Base-by-base conservation (phyloP, 805 yeast species). In the Metschnikowia gelsemii region DNA sequence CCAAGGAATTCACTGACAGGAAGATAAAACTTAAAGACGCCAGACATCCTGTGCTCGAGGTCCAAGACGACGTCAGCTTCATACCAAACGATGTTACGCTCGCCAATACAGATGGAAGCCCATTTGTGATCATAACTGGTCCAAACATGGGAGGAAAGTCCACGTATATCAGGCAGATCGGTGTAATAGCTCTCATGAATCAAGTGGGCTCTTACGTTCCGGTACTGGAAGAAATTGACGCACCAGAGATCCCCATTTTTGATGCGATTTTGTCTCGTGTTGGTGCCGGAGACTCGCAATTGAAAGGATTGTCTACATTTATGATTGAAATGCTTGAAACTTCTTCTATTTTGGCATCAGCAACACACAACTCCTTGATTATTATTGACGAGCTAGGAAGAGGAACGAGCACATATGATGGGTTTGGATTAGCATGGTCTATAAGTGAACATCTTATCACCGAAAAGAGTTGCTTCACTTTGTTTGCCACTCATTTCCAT, bases 131-230 rank as follows among this genome's bases (percentile, higher is more conserved):
- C 16, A 87, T 93, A 19, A 90, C 97, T 0, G 97, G 97, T 24
- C 97, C 97, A 26, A 90, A 90, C 59, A 90, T 90, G 97, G 97
- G 97, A 47, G 97, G 97, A 58, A 90, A 90, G 61, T 88, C 96
- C 0, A 90, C 97, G 0, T 90, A 86, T 60, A 88, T 90, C 36
- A 75, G 96, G 49, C 96, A 90, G 55, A 73, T 87, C 35, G 97
- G 96, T 9, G 93, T 85, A 1, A 83, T 89, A 41, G 82, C 93
- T 2, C 66, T 90, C 35, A 75, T 90, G 86, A 86, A 87, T 20
- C 97, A 90, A 60, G 78, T 88, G 16, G 97, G 97, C 1, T 84
- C 93, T 45, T 90, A 84, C 57, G 80, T 90, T 19, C 99, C 99
- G 2, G 83, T 84, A 46, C 67, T 68, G 9, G 80, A 73, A 24